Percentiles rank a stretch among this genome's conserved stretches.
Evolutionary conservation across 305 asterid species (phyloP).

Genomic region (Euphrasia arctica): DNA sequence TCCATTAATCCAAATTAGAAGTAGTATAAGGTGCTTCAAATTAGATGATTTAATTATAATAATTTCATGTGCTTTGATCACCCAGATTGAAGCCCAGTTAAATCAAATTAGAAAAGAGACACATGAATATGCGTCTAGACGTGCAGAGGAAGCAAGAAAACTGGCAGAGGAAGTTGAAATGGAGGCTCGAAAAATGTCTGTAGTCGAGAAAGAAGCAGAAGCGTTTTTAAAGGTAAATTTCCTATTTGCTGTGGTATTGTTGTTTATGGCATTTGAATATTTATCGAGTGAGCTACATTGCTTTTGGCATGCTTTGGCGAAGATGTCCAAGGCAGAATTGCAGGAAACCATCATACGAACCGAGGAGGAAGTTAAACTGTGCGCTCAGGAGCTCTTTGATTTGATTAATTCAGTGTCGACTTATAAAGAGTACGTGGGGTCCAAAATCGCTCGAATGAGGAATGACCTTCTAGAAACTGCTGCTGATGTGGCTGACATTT

Average conservation of each 20-base stretch:
- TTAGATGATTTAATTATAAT: neutral
- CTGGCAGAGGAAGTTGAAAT: constrained; percentile 54
- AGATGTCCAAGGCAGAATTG: constrained; percentile 62
- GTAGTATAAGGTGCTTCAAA: no score
- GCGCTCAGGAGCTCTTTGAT: constrained; percentile 57
- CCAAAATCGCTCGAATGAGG: constrained; percentile 52
- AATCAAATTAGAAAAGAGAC: constrained; percentile 43
- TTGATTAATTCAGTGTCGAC: constrained; percentile 63
- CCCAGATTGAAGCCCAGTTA: constrained; percentile 61
- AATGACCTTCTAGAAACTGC: constrained; percentile 53
- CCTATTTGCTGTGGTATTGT: no score
- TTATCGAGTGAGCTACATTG: constrained; percentile 5
- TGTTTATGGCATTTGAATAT: neutral
- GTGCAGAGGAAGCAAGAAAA: constrained; percentile 62
- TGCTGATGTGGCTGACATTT: constrained; percentile 46
- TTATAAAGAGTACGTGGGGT: constrained; percentile 54
- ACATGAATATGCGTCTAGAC: constrained; percentile 51
- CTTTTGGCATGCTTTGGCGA: constrained; percentile 28
- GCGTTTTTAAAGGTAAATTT: constrained; percentile 55
- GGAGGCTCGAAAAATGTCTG: constrained; percentile 45
- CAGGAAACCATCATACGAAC: constrained; percentile 44
- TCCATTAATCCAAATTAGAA: no score
- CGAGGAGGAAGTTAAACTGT: constrained; percentile 51
- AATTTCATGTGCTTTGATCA: constrained; percentile 11
- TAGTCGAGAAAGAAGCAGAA: constrained; percentile 63